Base-by-base conservation (phyloP, 73 alveolate genomes). In the Paramecium caudatum region DNA sequence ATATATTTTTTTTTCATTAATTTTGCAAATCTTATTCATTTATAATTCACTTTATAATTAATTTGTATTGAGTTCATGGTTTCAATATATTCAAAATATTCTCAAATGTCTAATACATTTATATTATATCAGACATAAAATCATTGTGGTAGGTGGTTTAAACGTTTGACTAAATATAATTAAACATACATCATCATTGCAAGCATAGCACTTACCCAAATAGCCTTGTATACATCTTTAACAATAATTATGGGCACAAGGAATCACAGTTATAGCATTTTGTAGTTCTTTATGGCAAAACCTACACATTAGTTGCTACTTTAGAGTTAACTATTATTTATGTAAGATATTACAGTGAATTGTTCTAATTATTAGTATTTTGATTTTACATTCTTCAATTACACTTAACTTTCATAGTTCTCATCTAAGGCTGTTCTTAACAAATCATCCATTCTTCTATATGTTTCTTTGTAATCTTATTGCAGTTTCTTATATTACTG, bases 381-480 rank as follows among this genome's bases (percentile, higher is more conserved):
- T 5, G 30, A 27, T 55, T 37, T 27, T 17, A 55, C 46, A 55
- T 55, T 55, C 30, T 55, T 55, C 80, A 55, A 12, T 55, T 55
- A 27, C 30, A 55, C 30, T 55, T 55, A 15, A 10, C 80, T 55
- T 23, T 55, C 46, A 5, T 55, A 55, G n/a, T 55, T 55, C n/a
- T 55, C 80, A 27, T 55, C 80, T 12, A 55, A 27, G 23, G 80
- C 80, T 55, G 23, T 55, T 55, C 80, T 23, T 55, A 55, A 21
- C 23, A 43, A 27, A 7, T 55, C 80, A 55, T 55, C 80, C 80
- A 55, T 55, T 27, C 80, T 55, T 55, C 80, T 55, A 55, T 55
- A 55, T 10, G 80, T 55, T 9, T 55, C 80, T 43, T 55, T 55
- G 30, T 55, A 55, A 27, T 55, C 80, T 55, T 9, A 19, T 1